Evolutionary conservation across 129 eudicot genomes (phyloP).

Genomic region (Ambrosia trifida): DNA sequence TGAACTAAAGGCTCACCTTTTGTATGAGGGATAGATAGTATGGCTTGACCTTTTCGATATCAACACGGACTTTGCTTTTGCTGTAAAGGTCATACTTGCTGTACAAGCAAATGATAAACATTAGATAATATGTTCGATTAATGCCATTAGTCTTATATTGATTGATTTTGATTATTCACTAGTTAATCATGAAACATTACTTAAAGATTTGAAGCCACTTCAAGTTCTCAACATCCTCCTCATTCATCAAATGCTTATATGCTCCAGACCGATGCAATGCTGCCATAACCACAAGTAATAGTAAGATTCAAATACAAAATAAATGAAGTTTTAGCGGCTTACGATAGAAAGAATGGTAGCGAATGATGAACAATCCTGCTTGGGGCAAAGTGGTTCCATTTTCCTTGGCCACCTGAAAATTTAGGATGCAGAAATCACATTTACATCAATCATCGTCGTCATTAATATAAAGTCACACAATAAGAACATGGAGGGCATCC

Average conservation of each 20-base stretch:
- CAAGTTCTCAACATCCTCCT: slow-evolving; percentile 72
- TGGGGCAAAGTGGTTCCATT: slow-evolving; percentile 75
- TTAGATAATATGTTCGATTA: not conserved
- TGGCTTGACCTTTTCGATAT: slow-evolving; percentile 86
- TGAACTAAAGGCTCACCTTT: slow-evolving; percentile 49
- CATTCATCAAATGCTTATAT: slow-evolving; percentile 80
- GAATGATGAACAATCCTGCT: slow-evolving; percentile 72
- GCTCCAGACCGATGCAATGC: slow-evolving; percentile 83
- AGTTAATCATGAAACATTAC: slow-evolving; percentile 31
- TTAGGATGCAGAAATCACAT: not conserved
- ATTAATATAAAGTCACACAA: too few species aligned
- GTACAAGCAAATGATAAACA: slow-evolving; percentile 28
- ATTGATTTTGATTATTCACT: not conserved
- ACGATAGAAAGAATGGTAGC: slow-evolving; percentile 89
- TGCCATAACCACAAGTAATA: slow-evolving; percentile 38
- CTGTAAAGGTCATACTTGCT: slow-evolving; percentile 92
- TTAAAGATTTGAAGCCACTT: slow-evolving; percentile 89
- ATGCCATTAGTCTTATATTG: not conserved
- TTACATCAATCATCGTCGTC: not conserved
- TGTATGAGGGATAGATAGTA: slow-evolving; percentile 77
- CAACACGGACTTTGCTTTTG: slow-evolving; percentile 80
- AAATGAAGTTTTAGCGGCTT: slow-evolving; percentile 23
- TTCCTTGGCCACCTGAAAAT: slow-evolving; percentile 74
- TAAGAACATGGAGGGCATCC: not conserved
- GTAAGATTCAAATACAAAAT: not conserved